Percentiles rank a stretch among this genome's conserved stretches.
Conservation (phyloP, 2,329 filamentous ascomycete genomes). For the Fusarium luffae region DNA sequence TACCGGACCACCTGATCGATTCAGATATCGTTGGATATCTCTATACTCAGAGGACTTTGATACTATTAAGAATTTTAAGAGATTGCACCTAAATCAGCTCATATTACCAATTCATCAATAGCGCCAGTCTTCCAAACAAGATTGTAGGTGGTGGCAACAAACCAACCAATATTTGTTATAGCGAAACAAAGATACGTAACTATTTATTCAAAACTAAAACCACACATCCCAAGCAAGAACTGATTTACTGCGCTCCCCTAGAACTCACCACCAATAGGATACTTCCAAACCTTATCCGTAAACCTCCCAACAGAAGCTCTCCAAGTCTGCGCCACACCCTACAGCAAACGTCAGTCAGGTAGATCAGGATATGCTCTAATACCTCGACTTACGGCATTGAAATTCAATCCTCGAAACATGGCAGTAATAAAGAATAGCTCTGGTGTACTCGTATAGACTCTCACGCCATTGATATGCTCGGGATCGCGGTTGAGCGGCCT, state of each 20-base stretch:
- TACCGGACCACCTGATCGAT: no score
- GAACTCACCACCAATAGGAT: slow-evolving; percentile 27
- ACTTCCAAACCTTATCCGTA: slow-evolving; percentile 28
- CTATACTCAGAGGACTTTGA: no score
- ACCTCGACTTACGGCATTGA: slow-evolving; percentile 19
- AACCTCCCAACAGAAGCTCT: slow-evolving; percentile 25
- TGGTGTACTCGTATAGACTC: slow-evolving; percentile 12
- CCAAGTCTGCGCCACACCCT: slow-evolving; percentile 29
- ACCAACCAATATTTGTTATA: no score
- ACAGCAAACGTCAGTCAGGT: background rate
- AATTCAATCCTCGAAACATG: slow-evolving; percentile 19
- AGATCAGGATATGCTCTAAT: no score
- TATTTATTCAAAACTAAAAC: background rate
- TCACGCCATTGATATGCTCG: slow-evolving; percentile 7
- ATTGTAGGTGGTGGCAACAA: no score
- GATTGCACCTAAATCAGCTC: rapidly evolving
- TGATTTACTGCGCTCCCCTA: background rate
- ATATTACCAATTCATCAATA: no score
- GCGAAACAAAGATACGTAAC: background rate
- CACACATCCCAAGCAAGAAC: no score
- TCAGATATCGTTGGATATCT: no score
- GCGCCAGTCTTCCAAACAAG: no score
- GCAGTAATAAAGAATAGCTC: slow-evolving; percentile 24
- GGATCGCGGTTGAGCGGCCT: slow-evolving; percentile 9
- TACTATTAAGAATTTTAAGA: no score